A percentile compares a stretch with the other conserved stretches of the same genome.
Conservation (phyloP, 345 rosid genomes). For the Lepidium sativum region DNA sequence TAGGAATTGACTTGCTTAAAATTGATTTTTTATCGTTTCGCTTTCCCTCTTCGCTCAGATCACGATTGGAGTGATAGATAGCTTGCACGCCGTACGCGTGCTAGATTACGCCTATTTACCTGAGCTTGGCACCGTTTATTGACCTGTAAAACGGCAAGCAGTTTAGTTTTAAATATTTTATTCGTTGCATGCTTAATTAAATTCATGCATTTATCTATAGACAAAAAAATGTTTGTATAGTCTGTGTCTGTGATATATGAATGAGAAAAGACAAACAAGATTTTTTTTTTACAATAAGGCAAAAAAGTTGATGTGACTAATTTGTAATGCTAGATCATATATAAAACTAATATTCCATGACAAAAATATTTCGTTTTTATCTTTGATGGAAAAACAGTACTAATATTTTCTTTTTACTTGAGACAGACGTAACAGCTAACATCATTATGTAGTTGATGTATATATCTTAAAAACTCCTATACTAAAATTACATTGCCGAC, state of each 20-base stretch:
- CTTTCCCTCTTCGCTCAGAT: constrained; percentile 17
- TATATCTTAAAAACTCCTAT: background rate
- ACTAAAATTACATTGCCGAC: background rate
- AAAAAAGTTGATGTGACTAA: background rate
- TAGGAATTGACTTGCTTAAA: constrained; percentile 5
- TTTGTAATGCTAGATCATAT: too few species aligned
- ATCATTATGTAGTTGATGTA: background rate
- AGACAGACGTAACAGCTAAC: background rate
- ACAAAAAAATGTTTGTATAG: background rate
- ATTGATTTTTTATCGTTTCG: constrained; percentile 13
- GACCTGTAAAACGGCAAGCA: background rate
- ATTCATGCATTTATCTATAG: background rate
- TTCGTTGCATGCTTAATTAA: background rate
- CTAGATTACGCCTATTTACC: background rate
- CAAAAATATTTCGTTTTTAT: too few species aligned
- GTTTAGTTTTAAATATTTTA: background rate
- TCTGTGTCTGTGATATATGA: background rate
- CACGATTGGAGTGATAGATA: constrained; percentile 13
- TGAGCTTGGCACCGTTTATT: constrained; percentile 1
- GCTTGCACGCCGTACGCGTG: constrained; percentile 15
- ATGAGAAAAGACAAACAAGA: background rate
- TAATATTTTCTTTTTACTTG: background rate
- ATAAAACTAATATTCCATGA: background rate
- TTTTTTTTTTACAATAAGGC: too few species aligned
- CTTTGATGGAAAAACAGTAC: too few species aligned